Conservation (phyloP, 306 rosid genomes). For the Medicago lupulina region DNA sequence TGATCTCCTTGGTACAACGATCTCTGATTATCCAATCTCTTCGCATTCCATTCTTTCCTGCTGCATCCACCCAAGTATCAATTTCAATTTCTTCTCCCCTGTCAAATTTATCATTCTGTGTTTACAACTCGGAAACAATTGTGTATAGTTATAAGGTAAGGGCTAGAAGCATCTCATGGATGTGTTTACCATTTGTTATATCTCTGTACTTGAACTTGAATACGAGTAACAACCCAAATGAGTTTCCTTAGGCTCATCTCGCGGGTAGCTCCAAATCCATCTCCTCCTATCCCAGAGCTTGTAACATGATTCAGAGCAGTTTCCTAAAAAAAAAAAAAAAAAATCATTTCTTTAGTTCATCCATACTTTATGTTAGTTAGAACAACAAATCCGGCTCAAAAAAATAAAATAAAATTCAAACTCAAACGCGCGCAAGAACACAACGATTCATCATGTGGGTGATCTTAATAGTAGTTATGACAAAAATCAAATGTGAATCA, state of each 20-base stretch:
- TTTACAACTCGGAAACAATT: not conserved
- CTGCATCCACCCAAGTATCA: slow-evolving; percentile 96
- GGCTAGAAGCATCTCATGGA: not conserved
- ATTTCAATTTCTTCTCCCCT: slow-evolving; percentile 96
- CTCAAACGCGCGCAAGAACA: too few relatives aligned
- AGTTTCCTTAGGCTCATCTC: slow-evolving; percentile 89
- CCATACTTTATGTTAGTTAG: not conserved
- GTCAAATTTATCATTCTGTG: slow-evolving; percentile 34
- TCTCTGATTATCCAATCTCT: slow-evolving; percentile 94
- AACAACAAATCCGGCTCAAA: too few relatives aligned
- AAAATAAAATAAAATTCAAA: too few relatives aligned
- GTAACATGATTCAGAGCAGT: slow-evolving; percentile 88
- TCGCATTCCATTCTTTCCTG: slow-evolving; percentile 94
- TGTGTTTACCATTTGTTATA: slow-evolving; percentile 71
- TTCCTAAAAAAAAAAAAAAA: too few relatives aligned
- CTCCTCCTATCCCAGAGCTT: slow-evolving; percentile 81
- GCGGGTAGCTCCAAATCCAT: slow-evolving; percentile 84
- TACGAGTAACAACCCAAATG: slow-evolving; percentile 90
- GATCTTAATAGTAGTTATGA: too few relatives aligned
- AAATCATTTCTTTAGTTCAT: not conserved
- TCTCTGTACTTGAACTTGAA: slow-evolving; percentile 90
- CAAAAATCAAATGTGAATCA: too few relatives aligned
- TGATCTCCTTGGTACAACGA: slow-evolving; percentile 67
- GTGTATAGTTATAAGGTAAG: not conserved
- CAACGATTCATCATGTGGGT: too few relatives aligned